A percentile compares a stretch with the other conserved stretches of the same genome.
These are phyloP conservation scores for Grigorovia transvaalensis DNA, from an alignment of 805 yeast species.

Conservation along the genomic window DNA sequence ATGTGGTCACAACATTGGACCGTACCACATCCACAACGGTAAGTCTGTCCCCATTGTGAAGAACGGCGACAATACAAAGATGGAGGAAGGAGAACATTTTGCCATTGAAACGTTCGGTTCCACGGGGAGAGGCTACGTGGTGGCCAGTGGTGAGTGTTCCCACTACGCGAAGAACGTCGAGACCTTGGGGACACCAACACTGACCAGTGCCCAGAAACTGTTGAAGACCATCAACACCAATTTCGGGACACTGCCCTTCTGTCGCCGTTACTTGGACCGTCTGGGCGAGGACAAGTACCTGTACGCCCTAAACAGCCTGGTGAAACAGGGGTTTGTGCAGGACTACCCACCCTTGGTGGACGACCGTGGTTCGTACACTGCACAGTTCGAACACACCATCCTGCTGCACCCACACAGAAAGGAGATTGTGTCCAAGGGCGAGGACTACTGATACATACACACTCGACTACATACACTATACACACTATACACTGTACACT, in stretches of 20 bases:
- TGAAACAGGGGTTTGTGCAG: conserved; percentile 75
- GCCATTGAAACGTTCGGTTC: conserved; percentile 98
- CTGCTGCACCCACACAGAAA: conserved; percentile 82
- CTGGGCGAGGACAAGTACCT: conserved; percentile 87
- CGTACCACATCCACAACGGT: conserved; percentile 82
- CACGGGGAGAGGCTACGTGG: conserved; percentile 88
- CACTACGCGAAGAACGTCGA: conserved; percentile 69
- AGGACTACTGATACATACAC: conserved; percentile 50
- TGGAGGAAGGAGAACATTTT: conserved; percentile 97
- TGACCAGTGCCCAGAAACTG: conserved; percentile 61
- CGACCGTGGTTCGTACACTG: conserved; percentile 76
- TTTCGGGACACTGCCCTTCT: conserved; percentile 93
- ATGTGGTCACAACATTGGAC: conserved; percentile 88
- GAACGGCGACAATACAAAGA: conserved; percentile 86
- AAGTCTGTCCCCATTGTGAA: conserved; percentile 95
- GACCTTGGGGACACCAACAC: conserved; percentile 31
- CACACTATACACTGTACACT: background rate
- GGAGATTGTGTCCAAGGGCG: conserved; percentile 93
- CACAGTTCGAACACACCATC: conserved; percentile 93
- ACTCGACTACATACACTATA: too few species aligned
- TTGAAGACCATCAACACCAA: conserved; percentile 61
- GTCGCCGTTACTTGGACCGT: conserved; percentile 88
- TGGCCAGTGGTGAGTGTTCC: conserved; percentile 82
- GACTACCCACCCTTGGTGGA: conserved; percentile 93
- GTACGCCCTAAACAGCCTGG: conserved; percentile 75